Base-by-base conservation (phyloP, 2,329 filamentous ascomycete species). In the Pseudopithomyces maydicus region DNA sequence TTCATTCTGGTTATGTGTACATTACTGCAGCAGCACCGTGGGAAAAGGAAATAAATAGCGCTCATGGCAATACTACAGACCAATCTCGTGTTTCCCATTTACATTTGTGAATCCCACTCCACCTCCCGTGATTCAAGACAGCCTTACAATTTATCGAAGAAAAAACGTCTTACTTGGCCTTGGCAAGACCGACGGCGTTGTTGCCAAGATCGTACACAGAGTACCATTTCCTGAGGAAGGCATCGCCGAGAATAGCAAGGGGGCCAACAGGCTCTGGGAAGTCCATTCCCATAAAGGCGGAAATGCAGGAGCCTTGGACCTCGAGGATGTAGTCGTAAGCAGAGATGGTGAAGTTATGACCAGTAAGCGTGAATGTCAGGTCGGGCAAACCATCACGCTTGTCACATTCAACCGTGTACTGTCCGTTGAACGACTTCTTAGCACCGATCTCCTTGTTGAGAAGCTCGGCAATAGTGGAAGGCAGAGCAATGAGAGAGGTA, bases 371-470 rank as follows among this genome's bases (percentile, higher is more conserved):
- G 81, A 99, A 98, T 69, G 89, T 92, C 68, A 99, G 85, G 72
- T 98, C 93, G 64, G 95, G 93, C 50, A 99, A 89, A 62, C 82
- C 84, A 74, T 90, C 85, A 69, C 92, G 90, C 83, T 90, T 92
- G 65, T 83, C 81, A 79, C 95, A 99, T 65, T 98, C 95, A 60
- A 99, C 83, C 14, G 88, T 90, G 85, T 97, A 99, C 82, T 99
- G 95, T 71, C 95, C 95, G 77, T 94, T 96, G 83, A 89, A 99
- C 60, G 90, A 87, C 88, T 98, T 99, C 88, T 96, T 97, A 67
- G 95, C 95, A 63, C 95, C 95, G 63, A 99, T 97, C 83, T 97
- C 89, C 80, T 90, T 89, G 86, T 99, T 99, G 81, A 99, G 84
- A 64, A 99, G 90, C 83, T 98, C 95, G 56, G 95, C 94, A 67